phyloP scores from a whole-genome alignment of 2,329 filamentous ascomycete genomes.

The Colletotrichum graminicola region DNA sequence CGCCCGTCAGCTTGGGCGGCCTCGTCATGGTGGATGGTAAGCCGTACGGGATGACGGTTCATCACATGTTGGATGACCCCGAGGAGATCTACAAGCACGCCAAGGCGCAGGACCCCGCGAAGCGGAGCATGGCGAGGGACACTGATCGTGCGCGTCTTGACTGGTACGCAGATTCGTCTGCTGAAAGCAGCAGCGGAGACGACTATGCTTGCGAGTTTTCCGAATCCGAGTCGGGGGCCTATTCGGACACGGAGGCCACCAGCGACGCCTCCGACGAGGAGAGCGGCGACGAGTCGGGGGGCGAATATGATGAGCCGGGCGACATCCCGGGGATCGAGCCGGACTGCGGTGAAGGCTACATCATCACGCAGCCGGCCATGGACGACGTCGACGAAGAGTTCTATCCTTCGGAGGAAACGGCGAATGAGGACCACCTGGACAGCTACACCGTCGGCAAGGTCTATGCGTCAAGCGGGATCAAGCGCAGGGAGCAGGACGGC shows the following conservation, averaged over 20 bases:
- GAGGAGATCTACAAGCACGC: constrained; percentile 51
- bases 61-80: constrained; percentile 90
- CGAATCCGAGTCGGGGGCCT: constrained; percentile 69
- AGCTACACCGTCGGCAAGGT: constrained; percentile 85
- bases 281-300: constrained; percentile 66
- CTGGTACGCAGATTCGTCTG: constrained; percentile 58
- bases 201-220: constrained; percentile 73
- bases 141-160: constrained; percentile 52
- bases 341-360: constrained; percentile 80
- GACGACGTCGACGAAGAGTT: constrained; percentile 89
- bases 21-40: constrained; percentile 86
- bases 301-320: constrained; percentile 71
- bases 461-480: constrained; percentile 90
- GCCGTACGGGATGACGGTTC: constrained; percentile 94
- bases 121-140: constrained; percentile 56
- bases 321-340: constrained; percentile 84
- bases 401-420: constrained; percentile 77
- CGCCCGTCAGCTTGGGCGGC: constrained; percentile 91
- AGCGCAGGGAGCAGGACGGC: constrained; percentile 77
- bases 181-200: constrained; percentile 61
- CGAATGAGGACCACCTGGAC: constrained; percentile 85
- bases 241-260: constrained; percentile 64
- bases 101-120: constrained; percentile 42
- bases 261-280: constrained; percentile 62
- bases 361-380: constrained; percentile 91